Base-by-base conservation (phyloP, 805 yeast genomes). In the Candida anglica region DNA sequence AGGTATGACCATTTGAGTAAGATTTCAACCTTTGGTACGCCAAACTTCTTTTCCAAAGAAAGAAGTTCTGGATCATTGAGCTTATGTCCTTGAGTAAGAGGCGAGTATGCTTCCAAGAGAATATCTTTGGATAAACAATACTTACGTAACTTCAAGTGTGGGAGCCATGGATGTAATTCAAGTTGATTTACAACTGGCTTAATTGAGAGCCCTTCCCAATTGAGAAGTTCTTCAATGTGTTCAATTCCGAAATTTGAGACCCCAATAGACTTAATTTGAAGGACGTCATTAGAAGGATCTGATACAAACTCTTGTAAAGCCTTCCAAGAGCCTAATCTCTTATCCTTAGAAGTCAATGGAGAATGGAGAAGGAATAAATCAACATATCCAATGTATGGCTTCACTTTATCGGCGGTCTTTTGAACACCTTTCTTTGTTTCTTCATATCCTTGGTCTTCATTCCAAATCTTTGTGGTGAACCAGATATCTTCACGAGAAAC, bases 121-220 rank as follows among this genome's bases (percentile, higher is more conserved):
- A 88, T 73, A 28, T 68, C 77, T 37, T 79, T 58, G 11, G 66
- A 50, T 20, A 67, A 63, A 52, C 84, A 78, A 57, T 63, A 82
- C 34, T 77, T 72, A 15, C 82, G 76, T 37, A 86, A 65, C 33
- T 79, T 78, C 34, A 68, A 60, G 46, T 83, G 67, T 61, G 81
- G 85, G 48, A 81, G 66, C 89, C 93, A 85, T 15, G 93, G 95
- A 39, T 86, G 85, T 33, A 86, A 70, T 56, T 86, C 95, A 49
- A 86, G 75, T 54, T 87, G 95, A 55, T 86, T 81, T 27, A 84
- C 81, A 0, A 80, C 86, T 0, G 95, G 63, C 33, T 52, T 49
- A 18, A 65, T 55, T 37, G 44, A 37, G 2, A 75, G 50, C 2
- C 66, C 75, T 3, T 70, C 69, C 81, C 85, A 78, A 3, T 52